Evolutionary conservation across 495 filamentous ascomycete species (phyloP), one percentile per base, ranked within the genome.

Genomic region (Pseudevernia furfuracea): DNA sequence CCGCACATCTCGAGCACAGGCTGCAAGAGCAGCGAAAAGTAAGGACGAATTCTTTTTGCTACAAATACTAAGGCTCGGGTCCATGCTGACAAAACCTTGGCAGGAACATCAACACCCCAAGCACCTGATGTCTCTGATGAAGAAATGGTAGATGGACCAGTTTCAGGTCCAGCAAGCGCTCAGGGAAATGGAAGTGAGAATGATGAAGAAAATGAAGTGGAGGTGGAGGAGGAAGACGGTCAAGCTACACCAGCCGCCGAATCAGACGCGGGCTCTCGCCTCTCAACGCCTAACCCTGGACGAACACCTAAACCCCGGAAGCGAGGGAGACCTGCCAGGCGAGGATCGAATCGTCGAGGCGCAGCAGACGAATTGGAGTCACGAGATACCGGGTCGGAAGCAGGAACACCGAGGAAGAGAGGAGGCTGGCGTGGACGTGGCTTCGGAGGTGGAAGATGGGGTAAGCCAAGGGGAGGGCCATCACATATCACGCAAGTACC

Each of bases 241-340:
- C 71, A 59, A 41, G 68, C 68, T 32, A 77, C 76, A 34, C 77
- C 79, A 11, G 77, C 73, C 53, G 71, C 64, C 39, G 76, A 80
- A 34, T 74, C 76, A 11, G 74, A 77, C 44, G 60, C 73, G 0
- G 72, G 71, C 36, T 74, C 79, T 60, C 75, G 73, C 36, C 71
- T 74, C 12, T 62, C 72, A 48, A 69, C 68, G 63, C 66, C 72
- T 46, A 36, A 73, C 70, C 38, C 75, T 75, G 38, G 75, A 74
- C 39, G 70, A 67, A 76, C 86, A 69, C 68, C 86, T 74, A 77
- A 85, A 77, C 79, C 86, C 73, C 86, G 89, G 69, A 88, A 90
- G 72, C 84, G 89, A 3, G 92, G 92, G 19, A 85, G 92, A 37
- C 92, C 91, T 2, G 90, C 92, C 28, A 92, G 91, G 81, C 91